Base-by-base conservation (phyloP, 768 basidiomycete genomes). In the Mycena haematopus region DNA sequence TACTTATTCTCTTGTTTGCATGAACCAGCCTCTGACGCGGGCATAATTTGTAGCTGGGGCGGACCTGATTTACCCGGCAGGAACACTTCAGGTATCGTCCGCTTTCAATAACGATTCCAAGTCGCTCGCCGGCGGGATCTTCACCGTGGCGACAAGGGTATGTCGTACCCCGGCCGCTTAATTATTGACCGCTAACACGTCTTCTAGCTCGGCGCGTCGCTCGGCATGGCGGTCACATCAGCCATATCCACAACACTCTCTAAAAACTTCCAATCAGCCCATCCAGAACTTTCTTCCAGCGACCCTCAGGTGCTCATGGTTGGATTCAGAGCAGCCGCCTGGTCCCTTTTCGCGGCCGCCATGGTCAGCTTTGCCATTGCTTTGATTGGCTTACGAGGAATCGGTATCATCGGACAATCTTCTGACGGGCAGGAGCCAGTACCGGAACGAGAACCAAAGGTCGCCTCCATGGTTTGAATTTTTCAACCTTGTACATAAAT, bases 61-160 rank as follows among this genome's bases (percentile, higher is more conserved):
- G 11, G 74, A 72, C 62, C 51, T 73, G 40, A 66, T 70, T 1
- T 76, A 76, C 59, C 70, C 75, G 0, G 66, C 74, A 15, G 71
- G 71, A 15, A 74, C 71, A 24, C 56, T 74, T 35, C 73, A 73
- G n/a, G 64, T 76, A n/a, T 69, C 68, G 29, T 68, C 70, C 13
- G 64, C 69, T 1, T 71, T 75, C 55, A 69, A 69, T 46, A 63
- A 69, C 24, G 68, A 73, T 47, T 75, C 74, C 9, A 71, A 76
- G 63, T 69, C 71, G 1, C 67, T 76, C 14, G 72, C 74, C 1
- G 75, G 75, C 3, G 70, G 73, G 3, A 68, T 76, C 45, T 76
- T 75, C 70, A 75, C 69, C 51, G 74, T 76, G 31, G 69, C 72
- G 0, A 73, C 73, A 4, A 54, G 75, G 22, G 72, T 73, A 27